These are phyloP conservation scores for Lichtheimia hyalospora DNA, from an alignment of 371 early-diverging fungal species.

Conservation along the genomic window DNA sequence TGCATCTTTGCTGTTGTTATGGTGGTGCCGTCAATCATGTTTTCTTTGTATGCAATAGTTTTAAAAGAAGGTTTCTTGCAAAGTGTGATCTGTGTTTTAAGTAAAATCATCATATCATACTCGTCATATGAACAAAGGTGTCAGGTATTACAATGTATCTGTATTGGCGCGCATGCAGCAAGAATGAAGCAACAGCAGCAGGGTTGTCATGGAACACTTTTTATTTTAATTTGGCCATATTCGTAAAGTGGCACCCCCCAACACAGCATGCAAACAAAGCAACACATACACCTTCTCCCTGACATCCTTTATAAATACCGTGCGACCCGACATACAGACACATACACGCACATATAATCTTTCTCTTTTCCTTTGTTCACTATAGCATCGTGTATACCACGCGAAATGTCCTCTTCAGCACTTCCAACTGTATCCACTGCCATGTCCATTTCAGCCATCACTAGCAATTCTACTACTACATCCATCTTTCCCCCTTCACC, in stretches of 20 bases:
- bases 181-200: not conserved
- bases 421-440: constrained; percentile 3
- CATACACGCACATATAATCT: not conserved
- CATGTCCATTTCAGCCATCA: constrained; percentile 45
- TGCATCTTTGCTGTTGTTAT: not conserved
- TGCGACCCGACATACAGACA: no score
- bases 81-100: not conserved
- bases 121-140: not conserved
- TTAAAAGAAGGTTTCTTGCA: not conserved
- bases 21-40: not conserved
- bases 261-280: no score
- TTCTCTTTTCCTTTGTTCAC: not conserved
- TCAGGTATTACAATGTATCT: constrained; percentile 4
- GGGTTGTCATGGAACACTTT: constrained; percentile 4
- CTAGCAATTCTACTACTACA: constrained; percentile 10
- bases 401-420: not conserved
- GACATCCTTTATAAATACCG: no score
- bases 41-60: not conserved
- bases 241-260: not conserved
- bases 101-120: no score
- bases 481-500: constrained; percentile 24
- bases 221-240: constrained; percentile 5
- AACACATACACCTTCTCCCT: no score
- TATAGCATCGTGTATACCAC: not conserved
- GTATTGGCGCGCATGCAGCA: constrained; percentile 1